Evolutionary conservation across 495 filamentous ascomycete species (phyloP).

Genomic region (Glutinoglossum americanum): DNA sequence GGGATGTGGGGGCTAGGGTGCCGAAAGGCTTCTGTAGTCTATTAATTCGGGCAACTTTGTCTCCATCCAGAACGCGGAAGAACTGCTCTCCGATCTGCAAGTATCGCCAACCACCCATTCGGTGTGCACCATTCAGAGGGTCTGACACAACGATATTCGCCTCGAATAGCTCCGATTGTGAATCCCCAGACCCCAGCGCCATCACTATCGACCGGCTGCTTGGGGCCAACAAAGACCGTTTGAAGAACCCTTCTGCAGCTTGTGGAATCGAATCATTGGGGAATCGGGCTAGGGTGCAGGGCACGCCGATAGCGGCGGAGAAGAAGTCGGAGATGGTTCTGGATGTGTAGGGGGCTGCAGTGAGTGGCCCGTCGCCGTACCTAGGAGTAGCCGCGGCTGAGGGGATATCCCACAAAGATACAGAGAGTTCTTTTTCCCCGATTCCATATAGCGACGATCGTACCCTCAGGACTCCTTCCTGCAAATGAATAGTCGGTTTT

Average conservation of each 20-base stretch:
- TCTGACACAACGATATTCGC: neutral
- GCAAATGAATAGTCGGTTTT: neutral
- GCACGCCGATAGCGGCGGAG: conserved; percentile 43
- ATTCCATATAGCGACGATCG: neutral
- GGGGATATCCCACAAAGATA: neutral
- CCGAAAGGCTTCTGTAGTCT: neutral
- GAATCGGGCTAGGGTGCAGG: conserved; percentile 66
- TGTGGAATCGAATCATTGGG: conserved; percentile 33
- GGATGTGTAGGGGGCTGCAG: conserved; percentile 45
- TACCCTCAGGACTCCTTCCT: neutral
- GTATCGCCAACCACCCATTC: conserved; percentile 26
- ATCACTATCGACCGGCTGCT: neutral
- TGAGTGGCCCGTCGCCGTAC: conserved; percentile 31
- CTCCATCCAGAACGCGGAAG: conserved; percentile 41
- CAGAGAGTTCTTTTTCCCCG: neutral
- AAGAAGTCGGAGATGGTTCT: conserved; percentile 52
- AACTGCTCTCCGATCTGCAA: conserved; percentile 28
- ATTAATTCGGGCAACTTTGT: neutral
- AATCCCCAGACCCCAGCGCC: neutral
- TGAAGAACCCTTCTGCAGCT: conserved; percentile 16
- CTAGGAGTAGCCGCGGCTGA: neutral
- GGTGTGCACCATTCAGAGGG: conserved; percentile 27
- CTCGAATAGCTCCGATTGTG: neutral
- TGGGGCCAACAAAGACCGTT: neutral
- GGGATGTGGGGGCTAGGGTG: neutral